Percentiles rank a stretch among this genome's conserved stretches.
These are phyloP conservation scores for Magnolia sinica DNA, from an alignment of 164 flowering plant species.

Conservation along the genomic window DNA sequence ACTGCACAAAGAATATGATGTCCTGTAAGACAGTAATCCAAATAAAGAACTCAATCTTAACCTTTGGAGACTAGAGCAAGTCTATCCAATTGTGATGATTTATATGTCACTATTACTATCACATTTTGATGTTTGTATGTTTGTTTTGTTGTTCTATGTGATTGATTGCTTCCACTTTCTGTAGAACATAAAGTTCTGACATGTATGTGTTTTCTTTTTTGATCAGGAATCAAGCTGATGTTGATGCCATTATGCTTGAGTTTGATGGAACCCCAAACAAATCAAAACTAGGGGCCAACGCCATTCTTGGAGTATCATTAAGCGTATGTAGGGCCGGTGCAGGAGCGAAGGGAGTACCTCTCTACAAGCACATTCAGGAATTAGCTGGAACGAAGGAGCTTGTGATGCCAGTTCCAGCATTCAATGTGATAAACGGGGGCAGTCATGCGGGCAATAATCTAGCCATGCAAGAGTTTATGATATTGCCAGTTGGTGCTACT, in stretches of 20 bases:
- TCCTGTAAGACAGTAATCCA: background rate
- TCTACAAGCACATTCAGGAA: slow-evolving; percentile 91
- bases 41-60: too few species aligned
- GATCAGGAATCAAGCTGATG: slow-evolving; percentile 69
- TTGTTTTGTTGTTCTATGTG: background rate
- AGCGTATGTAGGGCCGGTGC: slow-evolving; percentile 97
- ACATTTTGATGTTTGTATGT: background rate
- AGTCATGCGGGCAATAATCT: slow-evolving; percentile 97
- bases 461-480: slow-evolving; percentile 99
- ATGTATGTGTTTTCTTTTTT: background rate
- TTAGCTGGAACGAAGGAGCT: slow-evolving; percentile 85
- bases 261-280: slow-evolving; percentile 94
- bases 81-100: background rate
- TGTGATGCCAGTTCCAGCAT: slow-evolving; percentile 98
- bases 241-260: slow-evolving; percentile 87
- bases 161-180: background rate
- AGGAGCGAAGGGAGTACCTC: slow-evolving; percentile 83
- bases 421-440: slow-evolving; percentile 97
- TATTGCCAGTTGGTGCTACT: slow-evolving; percentile 84
- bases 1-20: too few species aligned
- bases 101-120: background rate
- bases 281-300: slow-evolving; percentile 91
- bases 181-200: background rate
- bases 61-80: background rate
- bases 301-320: slow-evolving; percentile 86